Conservation (phyloP, 2,329 filamentous ascomycete species). For the Cladosporium sp. region DNA sequence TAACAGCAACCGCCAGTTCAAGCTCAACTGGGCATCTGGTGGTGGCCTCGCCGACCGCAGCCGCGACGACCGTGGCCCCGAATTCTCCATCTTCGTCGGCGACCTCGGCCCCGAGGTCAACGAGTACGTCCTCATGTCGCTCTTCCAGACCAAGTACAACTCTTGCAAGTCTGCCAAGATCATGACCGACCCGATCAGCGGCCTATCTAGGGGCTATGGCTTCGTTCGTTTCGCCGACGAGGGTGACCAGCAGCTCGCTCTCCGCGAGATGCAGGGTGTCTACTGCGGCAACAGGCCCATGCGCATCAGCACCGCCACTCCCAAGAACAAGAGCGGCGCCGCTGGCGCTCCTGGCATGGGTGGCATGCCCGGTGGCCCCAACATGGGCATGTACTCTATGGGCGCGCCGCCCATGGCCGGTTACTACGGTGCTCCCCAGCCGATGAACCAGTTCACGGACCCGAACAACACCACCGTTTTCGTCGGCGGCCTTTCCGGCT, state of each 20-base stretch:
- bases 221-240: constrained; percentile 97
- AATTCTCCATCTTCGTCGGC: constrained; percentile 95
- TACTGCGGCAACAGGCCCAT: constrained; percentile 98
- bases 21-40: constrained; percentile 98
- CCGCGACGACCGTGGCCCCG: constrained; percentile 90
- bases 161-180: constrained; percentile 99
- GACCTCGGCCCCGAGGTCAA: constrained; percentile 97
- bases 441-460: constrained; percentile 99
- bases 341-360: constrained; percentile 49
- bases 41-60: constrained; percentile 91
- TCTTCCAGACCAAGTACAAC: constrained; percentile 93
- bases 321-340: constrained; percentile 72
- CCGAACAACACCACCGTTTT: constrained; percentile 99
- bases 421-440: constrained; percentile 63
- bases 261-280: constrained; percentile 97
- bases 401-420: constrained; percentile 56
- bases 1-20: constrained; percentile 92
- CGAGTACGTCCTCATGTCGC: constrained; percentile 92
- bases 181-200: constrained; percentile 97
- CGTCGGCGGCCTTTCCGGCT: constrained; percentile 91
- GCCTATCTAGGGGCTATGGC: constrained; percentile 94
- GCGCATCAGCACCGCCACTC: constrained; percentile 95
- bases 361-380: constrained; percentile 38
- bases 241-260: constrained; percentile 88
- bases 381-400: constrained; percentile 62